Base-by-base conservation (phyloP, 1,284 basidiomycete genomes). In the Rhodotorula sp. region DNA sequence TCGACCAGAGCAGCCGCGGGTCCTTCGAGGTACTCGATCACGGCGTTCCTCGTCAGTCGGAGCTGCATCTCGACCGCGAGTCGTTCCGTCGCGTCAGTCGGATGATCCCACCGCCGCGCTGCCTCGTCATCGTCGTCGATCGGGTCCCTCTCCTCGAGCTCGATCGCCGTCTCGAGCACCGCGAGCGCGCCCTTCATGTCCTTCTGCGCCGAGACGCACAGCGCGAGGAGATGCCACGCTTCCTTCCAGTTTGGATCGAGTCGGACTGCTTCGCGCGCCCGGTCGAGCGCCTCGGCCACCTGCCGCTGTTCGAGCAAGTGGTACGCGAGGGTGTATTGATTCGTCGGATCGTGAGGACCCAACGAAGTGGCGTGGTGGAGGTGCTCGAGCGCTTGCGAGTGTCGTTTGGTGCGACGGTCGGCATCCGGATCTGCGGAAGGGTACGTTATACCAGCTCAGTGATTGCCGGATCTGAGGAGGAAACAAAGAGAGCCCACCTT, bases 171-270 rank as follows among this genome's bases (percentile, higher is more conserved):
- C 67, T 94, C 92, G 60, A 95, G 83, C 4, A 96, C 88, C 67
- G 88, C 88, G 58, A 85, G 84, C 0, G 95, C 94, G 10, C 88
- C 90, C 48, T 84, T 82, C 91, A 91, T 94, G 78, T 95, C 89
- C 71, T 91, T 92, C 48, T 85, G 84, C 8, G 91, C 90, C 0
- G 90, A 89, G 16, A 95, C 84, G 21, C 97, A 81, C 8, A 99
- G 84, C 0, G 91, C 92, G 0, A 98, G 86, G 23, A 98, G 85
- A 81, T 98, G 96, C 96, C 95, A 98, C 68, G 91, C 88, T 20
- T 58, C 59, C 18, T 54, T 56, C 39, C 34, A 31, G 43, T 16
- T 34, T 46, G 56, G 29, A 54, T 57, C 46, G n/a, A 56, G 63
- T 21, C 56, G 52, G 23, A 79, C 76, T 0, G 92, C 91, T 18